phyloP scores from a whole-genome alignment of 805 yeast genomes.

The Wickerhamiella vanderwaltii region DNA sequence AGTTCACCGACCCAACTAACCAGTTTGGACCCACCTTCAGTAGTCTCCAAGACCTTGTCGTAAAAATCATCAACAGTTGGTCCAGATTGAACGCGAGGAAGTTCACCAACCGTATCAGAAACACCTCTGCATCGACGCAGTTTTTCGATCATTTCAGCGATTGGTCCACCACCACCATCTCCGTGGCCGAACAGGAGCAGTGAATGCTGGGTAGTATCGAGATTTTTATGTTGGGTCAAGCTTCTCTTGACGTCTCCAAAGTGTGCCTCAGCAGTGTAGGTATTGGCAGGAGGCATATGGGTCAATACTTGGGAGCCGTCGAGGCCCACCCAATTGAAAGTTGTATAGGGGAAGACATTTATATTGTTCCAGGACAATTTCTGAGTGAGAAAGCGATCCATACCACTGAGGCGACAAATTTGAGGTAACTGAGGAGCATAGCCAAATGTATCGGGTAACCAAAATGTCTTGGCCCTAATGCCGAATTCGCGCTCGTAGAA shows the following conservation, averaged over 20 bases:
- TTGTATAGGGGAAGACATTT: constrained; percentile 75
- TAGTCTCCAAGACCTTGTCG: constrained; percentile 46
- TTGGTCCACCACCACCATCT: constrained; percentile 99
- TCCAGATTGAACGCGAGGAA: constrained; percentile 76
- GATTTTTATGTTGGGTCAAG: constrained; percentile 66
- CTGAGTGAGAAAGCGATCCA: constrained; percentile 78
- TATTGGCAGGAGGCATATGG: constrained; percentile 97
- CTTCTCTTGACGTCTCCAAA: constrained; percentile 87
- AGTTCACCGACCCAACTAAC: constrained; percentile 92
- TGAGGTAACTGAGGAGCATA: constrained; percentile 94
- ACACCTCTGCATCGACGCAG: constrained; percentile 84
- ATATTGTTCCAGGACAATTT: constrained; percentile 95
- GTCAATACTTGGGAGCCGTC: constrained; percentile 89
- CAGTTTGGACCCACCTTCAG: constrained; percentile 52
- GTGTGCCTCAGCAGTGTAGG: constrained; percentile 86
- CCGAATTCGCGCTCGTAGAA: constrained; percentile 76
- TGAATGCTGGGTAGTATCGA: constrained; percentile 69
- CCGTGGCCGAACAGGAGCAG: constrained; percentile 82
- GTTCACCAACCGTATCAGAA: constrained; percentile 47
- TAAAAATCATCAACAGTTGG: constrained; percentile 70
- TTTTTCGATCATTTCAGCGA: constrained; percentile 85
- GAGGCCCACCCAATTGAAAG: constrained; percentile 91
- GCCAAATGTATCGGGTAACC: constrained; percentile 98
- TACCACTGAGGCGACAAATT: constrained; percentile 74
- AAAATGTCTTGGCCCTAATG: constrained; percentile 56